phyloP scores from a whole-genome alignment of 2,329 filamentous ascomycete genomes.

The Plectosphaerella plurivora region DNA sequence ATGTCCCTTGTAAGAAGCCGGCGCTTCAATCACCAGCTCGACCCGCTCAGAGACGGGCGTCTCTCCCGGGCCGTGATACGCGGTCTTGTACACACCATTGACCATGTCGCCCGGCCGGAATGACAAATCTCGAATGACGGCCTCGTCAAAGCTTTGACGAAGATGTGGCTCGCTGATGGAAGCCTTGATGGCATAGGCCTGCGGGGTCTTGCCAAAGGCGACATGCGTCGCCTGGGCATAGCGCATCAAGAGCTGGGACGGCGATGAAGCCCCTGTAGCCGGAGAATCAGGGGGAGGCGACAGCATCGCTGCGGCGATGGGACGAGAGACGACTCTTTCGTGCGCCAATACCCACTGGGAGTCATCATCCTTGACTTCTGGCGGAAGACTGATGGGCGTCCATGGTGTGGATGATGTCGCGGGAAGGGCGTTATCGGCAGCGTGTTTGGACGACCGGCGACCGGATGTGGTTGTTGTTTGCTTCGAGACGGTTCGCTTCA shows the following conservation, averaged over 20 bases:
- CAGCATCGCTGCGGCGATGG: neutral
- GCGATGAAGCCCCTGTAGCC: neutral
- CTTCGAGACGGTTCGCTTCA: neutral
- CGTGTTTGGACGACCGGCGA: neutral
- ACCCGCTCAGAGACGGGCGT: slow-evolving; percentile 14
- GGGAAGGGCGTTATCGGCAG: neutral
- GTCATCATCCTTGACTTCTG: slow-evolving; percentile 12
- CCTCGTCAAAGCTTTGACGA: slow-evolving; percentile 17
- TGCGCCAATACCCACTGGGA: slow-evolving; percentile 20
- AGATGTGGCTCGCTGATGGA: slow-evolving; percentile 14
- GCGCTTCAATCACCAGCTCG: slow-evolving; percentile 22
- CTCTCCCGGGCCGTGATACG: slow-evolving; percentile 12
- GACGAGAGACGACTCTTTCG: slow-evolving; percentile 16
- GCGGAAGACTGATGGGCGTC: slow-evolving; percentile 11
- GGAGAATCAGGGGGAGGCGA: neutral
- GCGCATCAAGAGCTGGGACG: slow-evolving; percentile 15
- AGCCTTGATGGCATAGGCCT: slow-evolving; percentile 21
- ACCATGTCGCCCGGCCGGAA: slow-evolving; percentile 22
- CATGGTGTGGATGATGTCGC: neutral
- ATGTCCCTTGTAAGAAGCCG: slow-evolving; percentile 17
- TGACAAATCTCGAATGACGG: slow-evolving; percentile 14
- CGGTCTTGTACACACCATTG: slow-evolving; percentile 25
- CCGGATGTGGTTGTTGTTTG: neutral
- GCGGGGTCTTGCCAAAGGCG: slow-evolving; percentile 26
- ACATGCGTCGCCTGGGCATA: slow-evolving; percentile 22